Evolutionary conservation across 768 basidiomycete species (phyloP).

Genomic region (Sporobolomyces phaffii): DNA sequence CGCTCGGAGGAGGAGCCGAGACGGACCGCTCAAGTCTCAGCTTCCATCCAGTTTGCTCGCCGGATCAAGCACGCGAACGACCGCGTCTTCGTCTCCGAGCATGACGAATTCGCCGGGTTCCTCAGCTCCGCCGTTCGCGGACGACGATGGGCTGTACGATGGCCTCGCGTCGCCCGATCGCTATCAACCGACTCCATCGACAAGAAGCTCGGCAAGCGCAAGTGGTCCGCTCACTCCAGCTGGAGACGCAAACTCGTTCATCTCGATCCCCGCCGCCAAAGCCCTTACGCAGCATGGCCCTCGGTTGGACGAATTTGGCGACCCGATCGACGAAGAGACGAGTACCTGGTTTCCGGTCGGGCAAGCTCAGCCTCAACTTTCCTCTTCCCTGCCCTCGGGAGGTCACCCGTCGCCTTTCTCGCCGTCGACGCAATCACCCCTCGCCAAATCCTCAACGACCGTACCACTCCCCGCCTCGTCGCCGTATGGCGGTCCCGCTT

Average conservation of each 20-base stretch:
- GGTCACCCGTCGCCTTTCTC: background rate
- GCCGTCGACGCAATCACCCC: background rate
- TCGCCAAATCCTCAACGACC: background rate
- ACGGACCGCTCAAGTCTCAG: background rate
- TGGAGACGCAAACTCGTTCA: background rate
- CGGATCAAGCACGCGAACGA: background rate
- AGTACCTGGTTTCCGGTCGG: conserved; percentile 30
- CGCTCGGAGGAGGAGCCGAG: conserved; percentile 7
- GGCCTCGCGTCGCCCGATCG: conserved; percentile 8
- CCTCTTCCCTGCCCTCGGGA: background rate
- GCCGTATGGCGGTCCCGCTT: conserved; percentile 10
- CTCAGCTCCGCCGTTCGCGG: conserved; percentile 14
- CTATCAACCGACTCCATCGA: conserved; percentile 7
- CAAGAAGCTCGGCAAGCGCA: conserved; percentile 18
- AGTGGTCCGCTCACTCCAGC: conserved; percentile 23
- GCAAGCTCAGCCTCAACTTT: background rate
- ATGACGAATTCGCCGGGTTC: background rate
- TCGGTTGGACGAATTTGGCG: conserved; percentile 19
- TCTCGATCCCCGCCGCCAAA: background rate
- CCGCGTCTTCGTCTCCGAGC: background rate
- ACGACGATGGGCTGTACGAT: conserved; percentile 30
- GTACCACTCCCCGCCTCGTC: conserved; percentile 4
- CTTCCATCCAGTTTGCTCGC: background rate
- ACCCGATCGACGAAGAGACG: conserved; percentile 25
- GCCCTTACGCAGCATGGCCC: background rate